A percentile compares a stretch with the other conserved stretches of the same genome.
Conservation (phyloP, 345 rosid genomes). For the Aquilaria malaccensis region DNA sequence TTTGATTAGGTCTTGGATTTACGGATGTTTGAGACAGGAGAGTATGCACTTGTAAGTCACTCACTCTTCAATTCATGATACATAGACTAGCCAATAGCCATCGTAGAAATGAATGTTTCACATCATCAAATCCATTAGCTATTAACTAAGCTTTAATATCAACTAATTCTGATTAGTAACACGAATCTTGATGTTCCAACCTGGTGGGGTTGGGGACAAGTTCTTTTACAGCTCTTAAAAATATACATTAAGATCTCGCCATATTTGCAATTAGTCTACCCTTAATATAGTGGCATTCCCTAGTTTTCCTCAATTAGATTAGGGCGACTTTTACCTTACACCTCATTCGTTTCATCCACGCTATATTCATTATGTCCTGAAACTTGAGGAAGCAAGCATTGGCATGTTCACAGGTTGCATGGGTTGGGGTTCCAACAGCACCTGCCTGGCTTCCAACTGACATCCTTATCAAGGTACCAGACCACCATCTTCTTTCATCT, state of each 20-base stretch:
- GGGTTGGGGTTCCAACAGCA: conserved; percentile 94
- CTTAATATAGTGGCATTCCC: background rate
- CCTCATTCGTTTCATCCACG: background rate
- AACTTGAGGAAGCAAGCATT: background rate
- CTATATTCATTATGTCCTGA: too few relatives aligned
- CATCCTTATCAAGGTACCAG: conserved; percentile 78
- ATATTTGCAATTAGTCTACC: too few relatives aligned
- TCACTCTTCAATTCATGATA: background rate
- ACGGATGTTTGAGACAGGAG: conserved; percentile 84
- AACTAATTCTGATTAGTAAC: too few relatives aligned
- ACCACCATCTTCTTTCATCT: background rate
- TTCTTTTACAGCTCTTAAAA: background rate
- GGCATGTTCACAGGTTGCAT: conserved; percentile 45
- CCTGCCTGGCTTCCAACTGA: conserved; percentile 96
- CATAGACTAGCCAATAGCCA: too few relatives aligned
- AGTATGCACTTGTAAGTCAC: conserved; percentile 82
- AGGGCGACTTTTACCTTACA: background rate
- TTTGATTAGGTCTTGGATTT: conserved; percentile 61
- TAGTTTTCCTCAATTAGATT: background rate
- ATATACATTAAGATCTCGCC: too few relatives aligned
- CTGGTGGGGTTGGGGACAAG: background rate
- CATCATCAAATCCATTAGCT: too few relatives aligned
- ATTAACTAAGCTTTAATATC: too few relatives aligned
- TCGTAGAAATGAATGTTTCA: too few relatives aligned
- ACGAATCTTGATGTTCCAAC: too few relatives aligned